Base-by-base conservation (phyloP, 768 basidiomycete genomes). In the Leccinum sublutescens region DNA sequence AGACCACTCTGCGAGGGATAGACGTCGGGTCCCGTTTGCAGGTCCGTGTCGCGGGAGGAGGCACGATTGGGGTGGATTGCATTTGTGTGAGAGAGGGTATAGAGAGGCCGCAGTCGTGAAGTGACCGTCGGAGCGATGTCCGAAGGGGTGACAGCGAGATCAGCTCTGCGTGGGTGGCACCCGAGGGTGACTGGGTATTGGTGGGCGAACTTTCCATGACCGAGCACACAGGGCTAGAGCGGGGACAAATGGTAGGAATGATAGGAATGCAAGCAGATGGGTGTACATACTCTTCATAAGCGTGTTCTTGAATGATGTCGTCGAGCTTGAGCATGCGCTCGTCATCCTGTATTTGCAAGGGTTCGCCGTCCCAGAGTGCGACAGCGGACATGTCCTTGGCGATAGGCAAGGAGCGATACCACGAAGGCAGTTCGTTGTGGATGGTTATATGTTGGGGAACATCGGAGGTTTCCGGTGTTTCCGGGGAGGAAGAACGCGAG, bases 401-500 rank as follows among this genome's bases (percentile, higher is more conserved):
- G 21, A 78, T 74, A 56, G 81, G 69, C 27, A 80, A 71, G 11
- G 83, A 70, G 52, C 78, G 74, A 66, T 83, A 85, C 88, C 88
- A 89, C 23, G 85, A 77, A 27, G 79, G 75, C 36, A 80, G 74
- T 43, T 77, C 80, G 61, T 73, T 75, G 50, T 83, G 85, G 52
- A 86, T 80, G 60, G 78, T 67, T 49, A 84, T 70, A 7, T 79
- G 75, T 56, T 82, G 80, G 0, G 79, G 68, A n/a, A 75, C 73
- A 66, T 89, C 85, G 14, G 81, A 80, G 0, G 83, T 74, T 53
- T 87, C 87, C 55, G 89, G 88, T 0, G 88, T 90, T 50, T 78
- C 74, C 6, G 89, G 89, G 0, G 89, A 90, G 2, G 87, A 81
- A 4, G 89, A 89, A 49, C 89, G 86, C 55, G 89, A 88, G 68